Base-by-base conservation (phyloP, 495 filamentous ascomycete genomes). In the Penicillium coprophilum region DNA sequence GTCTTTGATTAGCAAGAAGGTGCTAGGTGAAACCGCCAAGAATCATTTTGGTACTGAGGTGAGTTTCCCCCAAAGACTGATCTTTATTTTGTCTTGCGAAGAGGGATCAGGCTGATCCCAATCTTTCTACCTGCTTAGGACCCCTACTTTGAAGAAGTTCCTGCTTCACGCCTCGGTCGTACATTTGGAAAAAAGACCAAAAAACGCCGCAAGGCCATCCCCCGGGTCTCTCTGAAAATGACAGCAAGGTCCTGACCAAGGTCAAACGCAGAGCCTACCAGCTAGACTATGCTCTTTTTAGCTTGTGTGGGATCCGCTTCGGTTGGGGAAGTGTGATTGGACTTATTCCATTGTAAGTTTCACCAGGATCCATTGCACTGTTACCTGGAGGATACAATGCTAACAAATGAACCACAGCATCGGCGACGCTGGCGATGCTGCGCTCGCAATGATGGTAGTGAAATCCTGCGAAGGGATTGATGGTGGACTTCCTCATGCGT, bases 301-400 rank as follows among this genome's bases (percentile, higher is more conserved):
- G 83, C 64, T 80, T 87, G 65, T 82, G 85, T 58, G 87, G 88
- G 20, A 77, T 95, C 50, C 80, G 84, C 51, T 87, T 97, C 66
- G 93, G 93, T 19, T 94, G 89, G 87, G 82, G 85, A 30, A 85
- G 82, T 62, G 78, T 96, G 49, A 88, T 97, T 61, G 93, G 85
- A 7, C 60, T 96, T 34, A 66, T 97, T 41, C 94, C 94, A 50
- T 80, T 81, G 80, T 91, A 74, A 82, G 87, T 82, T 52, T 28
- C 40, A 15, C 15, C 46, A 21, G 31, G 0, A 48, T 10, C 21
- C 21, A 41, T 44, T 8, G 11, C 20, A 32, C 24, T 24, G 19
- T 8, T 8, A 13, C 23, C 9, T 3, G 5, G 30, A 3, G 15
- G 28, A n/a, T n/a, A 12, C 19, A 46, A 46, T 23, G 27, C 55